Conservation (phyloP, 2,329 filamentous ascomycete genomes). For the Aspergillus sp. region DNA sequence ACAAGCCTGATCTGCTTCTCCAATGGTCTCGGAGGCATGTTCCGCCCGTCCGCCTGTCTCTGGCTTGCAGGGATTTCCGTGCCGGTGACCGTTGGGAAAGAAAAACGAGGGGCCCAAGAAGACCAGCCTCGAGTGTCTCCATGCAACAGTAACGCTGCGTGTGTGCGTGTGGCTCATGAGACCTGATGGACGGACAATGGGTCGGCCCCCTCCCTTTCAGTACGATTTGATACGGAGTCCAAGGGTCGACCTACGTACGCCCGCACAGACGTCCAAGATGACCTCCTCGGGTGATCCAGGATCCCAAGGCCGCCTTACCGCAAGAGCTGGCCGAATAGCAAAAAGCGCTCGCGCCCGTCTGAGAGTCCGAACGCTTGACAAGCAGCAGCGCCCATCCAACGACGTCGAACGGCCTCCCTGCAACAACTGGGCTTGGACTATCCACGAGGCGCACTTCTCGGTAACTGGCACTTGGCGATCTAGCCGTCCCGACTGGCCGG, state of each 20-base stretch:
- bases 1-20: background rate
- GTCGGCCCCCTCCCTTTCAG: background rate
- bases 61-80: background rate
- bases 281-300: conserved; percentile 1
- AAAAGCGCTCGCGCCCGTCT: background rate
- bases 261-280: conserved; percentile 2
- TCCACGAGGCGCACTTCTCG: background rate
- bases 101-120: background rate
- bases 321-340: conserved; percentile 1
- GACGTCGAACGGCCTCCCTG: background rate
- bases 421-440: background rate
- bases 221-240: background rate
- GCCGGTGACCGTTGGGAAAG: background rate
- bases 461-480: conserved; percentile 7
- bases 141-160: background rate
- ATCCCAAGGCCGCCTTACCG: background rate
- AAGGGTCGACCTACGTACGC: background rate
- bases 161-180: background rate
- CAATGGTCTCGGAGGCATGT: background rate
- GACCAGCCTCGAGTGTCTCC: background rate
- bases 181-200: background rate
- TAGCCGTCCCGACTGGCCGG: conserved; percentile 12
- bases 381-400: too few relatives aligned
- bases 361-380: background rate
- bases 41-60: background rate